These are phyloP conservation scores for Neoarthrinium moseri DNA, from an alignment of 2,329 filamentous ascomycete species.

Conservation along the genomic window DNA sequence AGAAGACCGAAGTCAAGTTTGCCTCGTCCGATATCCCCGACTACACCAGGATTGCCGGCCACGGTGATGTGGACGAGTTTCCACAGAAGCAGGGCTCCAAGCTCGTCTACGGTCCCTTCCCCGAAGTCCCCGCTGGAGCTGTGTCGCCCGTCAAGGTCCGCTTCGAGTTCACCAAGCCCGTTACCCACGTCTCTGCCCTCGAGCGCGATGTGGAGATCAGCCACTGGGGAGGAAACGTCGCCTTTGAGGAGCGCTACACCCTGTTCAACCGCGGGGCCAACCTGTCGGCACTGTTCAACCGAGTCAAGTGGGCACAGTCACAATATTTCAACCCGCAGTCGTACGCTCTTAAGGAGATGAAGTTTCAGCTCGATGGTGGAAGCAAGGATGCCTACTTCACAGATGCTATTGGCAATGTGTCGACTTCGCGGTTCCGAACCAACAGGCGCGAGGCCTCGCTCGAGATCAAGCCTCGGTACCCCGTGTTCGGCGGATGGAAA, in stretches of 20 bases:
- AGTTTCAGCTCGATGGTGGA: constrained; percentile 75
- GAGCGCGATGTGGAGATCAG: constrained; percentile 94
- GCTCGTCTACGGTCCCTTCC: constrained; percentile 88
- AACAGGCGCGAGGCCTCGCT: constrained; percentile 77
- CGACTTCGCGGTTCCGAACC: constrained; percentile 83
- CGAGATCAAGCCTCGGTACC: constrained; percentile 90
- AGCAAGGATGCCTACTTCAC: constrained; percentile 90
- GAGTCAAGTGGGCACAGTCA: constrained; percentile 71
- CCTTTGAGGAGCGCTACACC: constrained; percentile 91
- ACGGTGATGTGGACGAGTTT: constrained; percentile 57
- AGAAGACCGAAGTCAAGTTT: constrained; percentile 97
- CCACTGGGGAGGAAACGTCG: constrained; percentile 97
- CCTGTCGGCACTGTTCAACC: constrained; percentile 69
- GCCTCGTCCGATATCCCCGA: constrained; percentile 76
- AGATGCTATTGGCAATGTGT: constrained; percentile 95
- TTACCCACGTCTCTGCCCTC: constrained; percentile 74
- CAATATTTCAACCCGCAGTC: constrained; percentile 76
- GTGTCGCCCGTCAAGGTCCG: constrained; percentile 72
- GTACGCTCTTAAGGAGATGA: constrained; percentile 77
- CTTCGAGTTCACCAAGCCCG: constrained; percentile 93
- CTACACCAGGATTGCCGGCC: constrained; percentile 72
- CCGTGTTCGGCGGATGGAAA: constrained; percentile 97
- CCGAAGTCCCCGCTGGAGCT: constrained; percentile 76
- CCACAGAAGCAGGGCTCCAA: constrained; percentile 83
- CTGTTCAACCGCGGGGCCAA: constrained; percentile 84